Percentiles rank a stretch among this genome's conserved stretches.
Evolutionary conservation across 225 moss, liverwort and hornwort genomes (phyloP).

Genomic region (Marchantia paleacea): DNA sequence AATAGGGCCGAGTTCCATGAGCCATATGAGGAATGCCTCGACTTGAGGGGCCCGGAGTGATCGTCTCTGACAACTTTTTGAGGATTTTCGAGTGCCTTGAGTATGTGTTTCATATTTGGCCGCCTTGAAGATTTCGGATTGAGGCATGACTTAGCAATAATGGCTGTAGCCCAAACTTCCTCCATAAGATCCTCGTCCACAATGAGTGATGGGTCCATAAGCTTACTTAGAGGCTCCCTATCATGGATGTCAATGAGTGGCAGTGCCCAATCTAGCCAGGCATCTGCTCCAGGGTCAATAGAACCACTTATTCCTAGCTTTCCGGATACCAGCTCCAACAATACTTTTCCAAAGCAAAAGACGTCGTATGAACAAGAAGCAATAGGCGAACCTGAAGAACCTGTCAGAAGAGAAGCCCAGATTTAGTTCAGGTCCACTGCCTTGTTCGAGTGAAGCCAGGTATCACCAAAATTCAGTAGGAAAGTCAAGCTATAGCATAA

Average conservation of each 20-base stretch:
- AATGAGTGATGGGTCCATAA: slow-evolving; percentile 85
- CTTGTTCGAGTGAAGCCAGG: background rate
- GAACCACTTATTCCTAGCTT: slow-evolving; percentile 93
- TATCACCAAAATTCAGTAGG: background rate
- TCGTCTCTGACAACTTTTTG: slow-evolving; percentile 91
- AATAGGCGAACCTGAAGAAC: slow-evolving; percentile 53
- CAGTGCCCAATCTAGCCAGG: slow-evolving; percentile 97
- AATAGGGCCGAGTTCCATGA: slow-evolving; percentile 93
- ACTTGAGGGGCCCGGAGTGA: slow-evolving; percentile 69
- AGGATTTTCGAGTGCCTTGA: slow-evolving; percentile 91
- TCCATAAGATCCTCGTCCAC: slow-evolving; percentile 93
- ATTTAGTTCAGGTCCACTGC: background rate
- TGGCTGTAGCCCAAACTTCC: slow-evolving; percentile 97
- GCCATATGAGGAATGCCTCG: slow-evolving; percentile 61
- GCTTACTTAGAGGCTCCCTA: slow-evolving; percentile 68
- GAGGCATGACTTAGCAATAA: slow-evolving; percentile 94
- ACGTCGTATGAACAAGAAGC: slow-evolving; percentile 80
- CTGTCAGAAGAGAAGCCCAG: slow-evolving; percentile 6
- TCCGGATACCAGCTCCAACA: slow-evolving; percentile 88
- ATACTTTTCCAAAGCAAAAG: slow-evolving; percentile 90
- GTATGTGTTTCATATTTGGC: slow-evolving; percentile 94
- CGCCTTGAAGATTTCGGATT: slow-evolving; percentile 75
- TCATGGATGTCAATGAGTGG: slow-evolving; percentile 89
- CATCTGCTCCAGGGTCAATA: slow-evolving; percentile 62
- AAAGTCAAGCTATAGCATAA: too few species aligned